Conservation (phyloP, 768 basidiomycete species). For the Nevesoporus exiguus region DNA sequence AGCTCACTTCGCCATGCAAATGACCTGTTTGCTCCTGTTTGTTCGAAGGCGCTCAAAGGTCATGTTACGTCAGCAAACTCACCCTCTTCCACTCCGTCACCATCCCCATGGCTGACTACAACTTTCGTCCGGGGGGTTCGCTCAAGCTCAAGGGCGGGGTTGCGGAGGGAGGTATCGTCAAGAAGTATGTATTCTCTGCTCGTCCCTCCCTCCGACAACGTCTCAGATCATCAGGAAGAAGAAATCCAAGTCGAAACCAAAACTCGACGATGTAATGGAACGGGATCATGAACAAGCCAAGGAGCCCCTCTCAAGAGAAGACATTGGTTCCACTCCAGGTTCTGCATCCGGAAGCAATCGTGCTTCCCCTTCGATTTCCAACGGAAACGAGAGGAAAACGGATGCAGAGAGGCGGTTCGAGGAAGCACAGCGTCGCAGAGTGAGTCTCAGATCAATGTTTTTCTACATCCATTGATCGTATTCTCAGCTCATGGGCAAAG, state of each 20-base stretch:
- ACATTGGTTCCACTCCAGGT: constrained; percentile 36
- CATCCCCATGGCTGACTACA: constrained; percentile 72
- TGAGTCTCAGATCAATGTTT: constrained; percentile 36
- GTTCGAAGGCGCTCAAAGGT: constrained; percentile 6
- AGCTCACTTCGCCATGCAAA: neutral
- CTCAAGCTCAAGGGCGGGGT: constrained; percentile 88
- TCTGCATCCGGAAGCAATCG: constrained; percentile 56
- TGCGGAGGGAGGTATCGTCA: constrained; percentile 72
- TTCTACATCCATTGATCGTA: constrained; percentile 8
- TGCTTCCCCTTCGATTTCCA: constrained; percentile 55
- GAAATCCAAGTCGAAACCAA: constrained; percentile 70
- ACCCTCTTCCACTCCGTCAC: constrained; percentile 15
- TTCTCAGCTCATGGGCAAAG: constrained; percentile 66
- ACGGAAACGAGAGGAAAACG: constrained; percentile 59
- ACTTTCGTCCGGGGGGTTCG: constrained; percentile 80
- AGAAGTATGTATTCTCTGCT: constrained; percentile 56
- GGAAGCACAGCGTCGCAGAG: constrained; percentile 78
- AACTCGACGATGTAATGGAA: constrained; percentile 44
- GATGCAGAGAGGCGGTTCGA: constrained; percentile 88
- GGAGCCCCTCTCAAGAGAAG: constrained; percentile 51
- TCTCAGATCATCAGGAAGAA: constrained; percentile 60
- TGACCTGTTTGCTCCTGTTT: constrained; percentile 28
- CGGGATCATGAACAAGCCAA: constrained; percentile 44
- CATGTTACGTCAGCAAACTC: constrained; percentile 31
- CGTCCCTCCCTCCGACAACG: neutral